Percentiles rank a stretch among this genome's conserved stretches.
Evolutionary conservation across 148 eudicot species (phyloP).

Genomic region (Bassia scoparia): DNA sequence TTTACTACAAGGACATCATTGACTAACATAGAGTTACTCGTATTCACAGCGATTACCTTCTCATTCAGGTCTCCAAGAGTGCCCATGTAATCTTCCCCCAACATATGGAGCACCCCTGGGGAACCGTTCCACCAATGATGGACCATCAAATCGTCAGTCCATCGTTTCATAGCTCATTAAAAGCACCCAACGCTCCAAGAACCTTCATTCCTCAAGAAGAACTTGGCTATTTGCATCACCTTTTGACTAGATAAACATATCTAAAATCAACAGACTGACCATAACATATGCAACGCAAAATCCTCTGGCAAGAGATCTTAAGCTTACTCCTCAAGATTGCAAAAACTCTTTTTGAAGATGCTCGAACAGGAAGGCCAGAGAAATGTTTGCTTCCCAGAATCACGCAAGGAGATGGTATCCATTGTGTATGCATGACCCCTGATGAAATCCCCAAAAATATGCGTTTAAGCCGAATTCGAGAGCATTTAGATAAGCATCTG

Average conservation of each 20-base stretch:
- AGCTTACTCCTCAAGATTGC: not conserved
- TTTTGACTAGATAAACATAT: slow-evolving; percentile 51
- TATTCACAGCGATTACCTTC: slow-evolving; percentile 48
- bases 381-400: not conserved
- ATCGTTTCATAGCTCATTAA: slow-evolving; percentile 94
- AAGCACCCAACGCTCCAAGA: slow-evolving; percentile 98
- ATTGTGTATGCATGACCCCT: slow-evolving; percentile 99
- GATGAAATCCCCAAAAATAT: slow-evolving; percentile 97
- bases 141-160: slow-evolving; percentile 91
- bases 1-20: too few species aligned
- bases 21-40: not conserved
- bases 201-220: slow-evolving; percentile 95
- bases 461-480: slow-evolving; percentile 81
- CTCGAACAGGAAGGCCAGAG: not conserved
- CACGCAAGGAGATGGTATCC: slow-evolving; percentile 98
- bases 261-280: not conserved
- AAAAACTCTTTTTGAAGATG: not conserved
- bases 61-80: slow-evolving; percentile 88
- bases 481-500: slow-evolving; percentile 94
- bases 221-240: slow-evolving; percentile 96
- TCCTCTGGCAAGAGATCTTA: not conserved
- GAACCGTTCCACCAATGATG: slow-evolving; percentile 97
- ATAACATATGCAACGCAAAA: not conserved
- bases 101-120: slow-evolving; percentile 98
- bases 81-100: slow-evolving; percentile 91